Evolutionary conservation across 257 asterid genomes (phyloP).

Genomic region (Rehmannia glutinosa): DNA sequence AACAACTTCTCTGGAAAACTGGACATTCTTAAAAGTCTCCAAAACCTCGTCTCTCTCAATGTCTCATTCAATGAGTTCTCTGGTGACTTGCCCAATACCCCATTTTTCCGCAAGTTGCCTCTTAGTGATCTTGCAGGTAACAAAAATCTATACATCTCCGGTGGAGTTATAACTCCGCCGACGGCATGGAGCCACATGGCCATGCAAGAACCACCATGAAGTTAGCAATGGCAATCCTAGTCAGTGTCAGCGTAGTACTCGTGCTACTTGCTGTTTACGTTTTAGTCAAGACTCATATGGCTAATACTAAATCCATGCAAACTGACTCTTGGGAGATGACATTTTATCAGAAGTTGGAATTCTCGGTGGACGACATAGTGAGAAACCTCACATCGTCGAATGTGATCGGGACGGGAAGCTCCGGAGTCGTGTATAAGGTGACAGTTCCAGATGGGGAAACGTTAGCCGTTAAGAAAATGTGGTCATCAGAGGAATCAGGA

Average conservation of each 20-base stretch:
- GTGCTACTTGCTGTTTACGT: constrained; percentile 67
- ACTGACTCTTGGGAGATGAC: constrained; percentile 76
- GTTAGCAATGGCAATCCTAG: constrained; percentile 84
- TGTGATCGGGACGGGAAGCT: constrained; percentile 96
- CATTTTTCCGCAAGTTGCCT: constrained; percentile 81
- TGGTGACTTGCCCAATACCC: constrained; percentile 73
- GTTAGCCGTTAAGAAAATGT: constrained; percentile 89
- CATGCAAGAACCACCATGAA: constrained; percentile 54
- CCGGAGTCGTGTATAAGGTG: constrained; percentile 88
- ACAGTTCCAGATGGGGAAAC: constrained; percentile 60
- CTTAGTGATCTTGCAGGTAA: constrained; percentile 64
- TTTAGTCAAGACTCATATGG: constrained; percentile 40
- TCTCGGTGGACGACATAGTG: constrained; percentile 69
- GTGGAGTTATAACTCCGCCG: constrained; percentile 58
- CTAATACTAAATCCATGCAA: constrained; percentile 34
- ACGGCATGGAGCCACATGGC: constrained; percentile 29
- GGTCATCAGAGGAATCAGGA: constrained; percentile 84
- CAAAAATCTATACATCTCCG: constrained; percentile 45
- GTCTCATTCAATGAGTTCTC: constrained; percentile 78
- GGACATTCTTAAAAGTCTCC: constrained; percentile 56
- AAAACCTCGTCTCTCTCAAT: constrained; percentile 85
- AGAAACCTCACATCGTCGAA: constrained; percentile 68
- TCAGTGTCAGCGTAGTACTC: constrained; percentile 67
- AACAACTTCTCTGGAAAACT: constrained; percentile 75
- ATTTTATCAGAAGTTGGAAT: constrained; percentile 78